Base-by-base conservation (phyloP, 116 monocot genomes). In the Iris pallida region DNA sequence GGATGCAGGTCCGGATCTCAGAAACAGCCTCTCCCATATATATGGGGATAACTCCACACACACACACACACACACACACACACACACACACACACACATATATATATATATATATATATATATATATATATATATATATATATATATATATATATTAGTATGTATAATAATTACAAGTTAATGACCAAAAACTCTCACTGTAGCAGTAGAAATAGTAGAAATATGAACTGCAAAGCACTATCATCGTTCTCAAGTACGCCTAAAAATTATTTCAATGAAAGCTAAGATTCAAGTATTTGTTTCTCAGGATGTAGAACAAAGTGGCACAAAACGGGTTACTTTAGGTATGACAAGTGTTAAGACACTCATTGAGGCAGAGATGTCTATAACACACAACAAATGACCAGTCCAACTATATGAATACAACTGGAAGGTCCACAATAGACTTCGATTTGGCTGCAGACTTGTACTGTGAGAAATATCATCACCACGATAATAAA, bases 351-450 rank as follows among this genome's bases (percentile, higher is more conserved):
- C 61, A 64, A 91, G 82, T 69, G 75, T 85, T 6, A 88, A 81
- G 73, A 48, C 60, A 55, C 83, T 81, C 16, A 79, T 92, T 83
- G 79, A 83, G 64, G 76, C 86, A 70, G 92, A 88, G 70, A 83
- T 92, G 78, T 68, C 80, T 4, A 74, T 14, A 62, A 57, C 64
- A 65, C 66, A 68, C 16, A 16, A 12, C 58, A n/a, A 75, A 56
- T 5, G 40, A 12, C 16, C 47, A 63, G 45, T 69, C 57, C 48
- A 62, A 65, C 5, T 68, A 51, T 68, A 47, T 48, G 51, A 72
- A 72, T 57, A 53, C 55, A 55, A 30, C 58, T 16, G 79, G 81
- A 71, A 59, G 52, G 45, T 72, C 76, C 72, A 59, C 76, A 16
- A 45, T 63, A n/a, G 70, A 77, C 49, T 59, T 77, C 53, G 73